Conservation (phyloP, 1,284 basidiomycete genomes). For the Moesziomyces parantarcticus region DNA sequence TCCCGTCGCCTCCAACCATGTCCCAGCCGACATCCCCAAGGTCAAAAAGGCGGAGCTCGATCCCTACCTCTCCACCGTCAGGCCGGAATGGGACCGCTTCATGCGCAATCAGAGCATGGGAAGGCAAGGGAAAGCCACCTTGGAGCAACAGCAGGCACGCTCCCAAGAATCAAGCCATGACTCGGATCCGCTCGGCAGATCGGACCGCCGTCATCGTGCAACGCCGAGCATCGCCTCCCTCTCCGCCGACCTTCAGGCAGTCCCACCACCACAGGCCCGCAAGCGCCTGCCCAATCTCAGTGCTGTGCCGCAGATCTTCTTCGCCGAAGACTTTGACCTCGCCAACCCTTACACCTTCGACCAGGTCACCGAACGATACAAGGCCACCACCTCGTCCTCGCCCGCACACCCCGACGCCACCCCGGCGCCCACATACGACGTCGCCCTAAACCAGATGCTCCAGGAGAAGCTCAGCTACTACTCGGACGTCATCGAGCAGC, state of each 20-base stretch:
- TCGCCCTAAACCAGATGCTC: constrained; percentile 72
- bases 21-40: constrained; percentile 55
- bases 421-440: constrained; percentile 47
- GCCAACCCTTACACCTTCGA: constrained; percentile 85
- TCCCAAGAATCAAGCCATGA: constrained; percentile 24
- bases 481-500: constrained; percentile 92
- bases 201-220: constrained; percentile 18
- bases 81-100: constrained; percentile 63
- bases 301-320: constrained; percentile 81
- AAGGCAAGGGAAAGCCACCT: constrained; percentile 43
- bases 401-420: constrained; percentile 16
- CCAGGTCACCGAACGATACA: constrained; percentile 77
- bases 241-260: constrained; percentile 40
- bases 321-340: constrained; percentile 83
- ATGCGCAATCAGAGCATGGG: constrained; percentile 60
- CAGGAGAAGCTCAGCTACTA: constrained; percentile 93
- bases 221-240: constrained; percentile 36
- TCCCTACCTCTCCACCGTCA: constrained; percentile 55
- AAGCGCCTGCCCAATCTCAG: constrained; percentile 72
- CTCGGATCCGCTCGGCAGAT: constrained; percentile 26
- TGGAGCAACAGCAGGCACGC: constrained; percentile 22
- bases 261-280: constrained; percentile 30
- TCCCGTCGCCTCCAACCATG: constrained; percentile 50
- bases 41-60: constrained; percentile 56
- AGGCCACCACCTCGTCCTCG: constrained; percentile 21